Evolutionary conservation across 2,329 filamentous ascomycete genomes (phyloP).

Genomic region (Tolypocladium capitatum): DNA sequence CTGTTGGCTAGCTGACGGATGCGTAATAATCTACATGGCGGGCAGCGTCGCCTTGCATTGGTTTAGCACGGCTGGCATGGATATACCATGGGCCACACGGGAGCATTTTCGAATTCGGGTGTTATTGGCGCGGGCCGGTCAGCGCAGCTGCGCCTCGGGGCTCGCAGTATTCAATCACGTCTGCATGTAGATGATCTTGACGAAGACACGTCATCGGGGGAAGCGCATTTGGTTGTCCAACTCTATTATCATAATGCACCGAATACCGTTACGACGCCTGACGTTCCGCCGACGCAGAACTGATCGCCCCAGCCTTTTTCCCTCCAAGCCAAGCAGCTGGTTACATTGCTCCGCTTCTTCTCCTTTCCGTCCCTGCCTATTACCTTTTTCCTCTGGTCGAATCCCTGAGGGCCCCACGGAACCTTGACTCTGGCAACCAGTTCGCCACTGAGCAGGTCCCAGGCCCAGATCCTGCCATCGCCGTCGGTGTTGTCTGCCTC

Average conservation of each 20-base stretch:
- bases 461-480: conserved; percentile 58
- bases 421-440: conserved; percentile 48
- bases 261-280: conserved; percentile 52
- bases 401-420: conserved; percentile 41
- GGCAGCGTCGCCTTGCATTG: not conserved
- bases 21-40: not conserved
- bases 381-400: conserved; percentile 34
- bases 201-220: not conserved
- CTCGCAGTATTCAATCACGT: not conserved
- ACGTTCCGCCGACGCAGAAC: conserved; percentile 52
- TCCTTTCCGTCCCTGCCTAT: conserved; percentile 48
- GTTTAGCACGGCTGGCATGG: not conserved
- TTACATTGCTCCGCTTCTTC: conserved; percentile 44
- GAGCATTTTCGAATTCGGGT: conserved; percentile 1
- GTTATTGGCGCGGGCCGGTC: conserved; percentile 2
- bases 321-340: conserved; percentile 51
- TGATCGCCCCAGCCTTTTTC: conserved; percentile 49
- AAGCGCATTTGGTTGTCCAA: not conserved
- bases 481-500: conserved; percentile 13
- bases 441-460: conserved; percentile 71
- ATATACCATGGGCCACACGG: not conserved
- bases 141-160: not conserved
- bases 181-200: not conserved
- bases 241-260: conserved; percentile 23
- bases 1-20: not conserved